A percentile compares a stretch with the other conserved stretches of the same genome.
These are phyloP conservation scores for Lecanicillium sp. DNA, from an alignment of 2,329 filamentous ascomycete species.

Conservation along the genomic window DNA sequence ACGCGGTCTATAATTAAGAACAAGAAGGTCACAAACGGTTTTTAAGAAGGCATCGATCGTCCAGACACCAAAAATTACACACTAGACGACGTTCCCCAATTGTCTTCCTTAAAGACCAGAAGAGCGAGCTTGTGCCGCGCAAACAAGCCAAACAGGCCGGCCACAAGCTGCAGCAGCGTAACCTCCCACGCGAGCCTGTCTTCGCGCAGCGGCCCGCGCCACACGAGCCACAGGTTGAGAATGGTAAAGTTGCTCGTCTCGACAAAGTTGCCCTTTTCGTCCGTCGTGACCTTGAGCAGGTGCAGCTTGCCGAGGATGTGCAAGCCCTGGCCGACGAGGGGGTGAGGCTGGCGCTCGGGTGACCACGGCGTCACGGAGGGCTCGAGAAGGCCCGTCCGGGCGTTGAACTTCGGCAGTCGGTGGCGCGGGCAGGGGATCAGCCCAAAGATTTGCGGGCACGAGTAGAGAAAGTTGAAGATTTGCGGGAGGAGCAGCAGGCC, in stretches of 20 bases:
- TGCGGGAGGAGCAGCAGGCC: conserved; percentile 86
- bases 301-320: conserved; percentile 60
- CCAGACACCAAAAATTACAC: no score
- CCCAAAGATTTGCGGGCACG: conserved; percentile 82
- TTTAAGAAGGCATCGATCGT: no score
- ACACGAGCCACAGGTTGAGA: conserved; percentile 92
- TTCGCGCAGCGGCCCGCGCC: conserved; percentile 86
- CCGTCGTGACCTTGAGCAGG: conserved; percentile 59
- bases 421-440: conserved; percentile 89
- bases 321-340: conserved; percentile 54
- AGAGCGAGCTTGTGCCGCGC: conserved; percentile 79
- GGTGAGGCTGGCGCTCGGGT: conserved; percentile 58
- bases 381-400: conserved; percentile 75
- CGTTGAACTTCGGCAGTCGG: conserved; percentile 82
- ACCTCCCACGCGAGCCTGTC: conserved; percentile 75
- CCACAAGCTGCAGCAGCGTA: conserved; percentile 64
- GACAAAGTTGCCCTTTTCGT: conserved; percentile 61
- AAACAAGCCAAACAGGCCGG: conserved; percentile 78
- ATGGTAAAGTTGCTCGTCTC: conserved; percentile 89
- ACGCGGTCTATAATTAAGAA: no score
- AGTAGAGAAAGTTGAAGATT: conserved; percentile 95
- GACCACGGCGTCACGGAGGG: conserved; percentile 75
- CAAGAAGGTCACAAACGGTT: no score
- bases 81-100: conserved; percentile 52
- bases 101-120: conserved; percentile 86